These are phyloP conservation scores for Vicia sativa DNA, from an alignment of 306 rosid species.

Conservation along the genomic window DNA sequence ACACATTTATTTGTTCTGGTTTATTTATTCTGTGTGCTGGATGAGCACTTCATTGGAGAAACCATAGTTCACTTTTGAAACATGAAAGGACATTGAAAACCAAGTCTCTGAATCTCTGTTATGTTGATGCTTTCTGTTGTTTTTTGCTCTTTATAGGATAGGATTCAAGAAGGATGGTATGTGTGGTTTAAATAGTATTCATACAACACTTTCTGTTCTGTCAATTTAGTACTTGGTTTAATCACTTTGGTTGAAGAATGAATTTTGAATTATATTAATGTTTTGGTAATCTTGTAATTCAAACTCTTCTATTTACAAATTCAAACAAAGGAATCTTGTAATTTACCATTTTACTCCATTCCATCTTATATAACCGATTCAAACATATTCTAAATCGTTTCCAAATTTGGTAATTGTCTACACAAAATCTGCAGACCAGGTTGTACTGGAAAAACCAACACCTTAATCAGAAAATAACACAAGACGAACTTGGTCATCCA, in stretches of 20 bases:
- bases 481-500: background rate
- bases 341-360: no score
- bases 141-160: background rate
- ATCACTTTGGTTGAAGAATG: slow-evolving; percentile 4
- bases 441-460: background rate
- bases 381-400: no score
- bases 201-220: background rate
- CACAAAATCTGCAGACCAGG: background rate
- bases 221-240: background rate
- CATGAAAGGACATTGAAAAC: background rate
- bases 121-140: no score
- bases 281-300: background rate
- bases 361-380: no score
- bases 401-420: no score
- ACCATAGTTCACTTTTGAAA: background rate
- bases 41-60: slow-evolving; percentile 9
- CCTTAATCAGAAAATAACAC: background rate
- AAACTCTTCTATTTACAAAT: no score
- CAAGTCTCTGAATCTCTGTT: background rate
- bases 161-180: background rate
- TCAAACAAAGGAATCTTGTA: no score
- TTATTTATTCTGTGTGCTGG: no score
- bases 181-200: background rate
- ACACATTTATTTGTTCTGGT: no score
- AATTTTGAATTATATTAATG: background rate